Base-by-base conservation (phyloP, 176 grass and related monocot species). In the Secale cereale region DNA sequence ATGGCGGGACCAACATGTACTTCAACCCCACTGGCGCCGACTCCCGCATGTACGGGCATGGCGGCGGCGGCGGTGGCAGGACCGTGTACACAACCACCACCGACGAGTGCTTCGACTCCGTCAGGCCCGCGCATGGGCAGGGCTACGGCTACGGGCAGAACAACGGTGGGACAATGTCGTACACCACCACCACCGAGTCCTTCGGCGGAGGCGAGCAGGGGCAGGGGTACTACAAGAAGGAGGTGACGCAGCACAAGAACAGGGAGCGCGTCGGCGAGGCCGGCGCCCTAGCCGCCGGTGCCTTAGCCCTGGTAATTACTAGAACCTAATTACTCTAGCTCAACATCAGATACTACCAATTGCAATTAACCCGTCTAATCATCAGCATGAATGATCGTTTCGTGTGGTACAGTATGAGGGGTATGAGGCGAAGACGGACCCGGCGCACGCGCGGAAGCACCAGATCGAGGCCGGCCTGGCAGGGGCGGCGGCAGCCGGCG, bases 211-310 rank as follows among this genome's bases (percentile, higher is more conserved):
- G 15, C 23, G 41, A 29, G 14, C 14, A 26, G 14, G 40, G 57
- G 37, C 83, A 90, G 32, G 64, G 85, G 64, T 82, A 94, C 60
- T 87, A 87, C 72, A 81, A 45, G 81, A 85, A 81, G 88, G 90
- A 97, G 81, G 92, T 92, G 85, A 90, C 59, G 78, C 64, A 89
- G 29, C 88, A 97, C 84, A 97, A 92, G 92, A 30, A 94, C 20
- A 88, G 81, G 59, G 92, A 97, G 81, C 94, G 89, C 86, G 8
- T 90, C 20, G 92, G 94, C 20, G 94, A 97, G 84, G 45, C 61
- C 2, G 48, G 16, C 48, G 48, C 48, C 16, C 48, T 52, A 5
- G 48, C 48, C 48, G 48, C 48, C 48, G 94, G 90, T 22, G 92
- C 71, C 84, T 97, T 97, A 39, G 90, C 90, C 4, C 76, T 97